These are phyloP conservation scores for Pestalotiopsis sp. DNA, from an alignment of 2,329 filamentous ascomycete genomes.

Conservation along the genomic window DNA sequence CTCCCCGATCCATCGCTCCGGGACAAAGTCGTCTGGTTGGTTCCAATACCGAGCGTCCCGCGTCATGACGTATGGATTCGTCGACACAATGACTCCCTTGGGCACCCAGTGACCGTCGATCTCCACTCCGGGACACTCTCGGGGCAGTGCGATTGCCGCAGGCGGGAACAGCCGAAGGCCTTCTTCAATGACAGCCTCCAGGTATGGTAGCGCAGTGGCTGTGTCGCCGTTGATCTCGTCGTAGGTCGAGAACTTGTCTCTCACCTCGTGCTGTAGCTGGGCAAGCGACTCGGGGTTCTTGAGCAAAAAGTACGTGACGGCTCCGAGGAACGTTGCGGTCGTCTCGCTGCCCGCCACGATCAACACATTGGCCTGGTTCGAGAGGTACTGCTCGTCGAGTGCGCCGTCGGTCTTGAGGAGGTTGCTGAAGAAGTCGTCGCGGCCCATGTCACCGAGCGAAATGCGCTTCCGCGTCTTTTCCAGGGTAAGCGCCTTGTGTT, in stretches of 20 bases:
- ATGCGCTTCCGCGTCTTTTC: slow-evolving; percentile 7
- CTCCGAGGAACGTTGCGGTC: slow-evolving; percentile 8
- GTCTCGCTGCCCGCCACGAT: slow-evolving; percentile 21
- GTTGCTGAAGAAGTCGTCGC: slow-evolving; percentile 9
- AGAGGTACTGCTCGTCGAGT: slow-evolving; percentile 24
- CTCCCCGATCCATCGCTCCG: slow-evolving; percentile 17
- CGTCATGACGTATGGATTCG: slow-evolving; percentile 38
- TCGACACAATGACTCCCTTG: slow-evolving; percentile 36
- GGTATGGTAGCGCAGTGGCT: slow-evolving; percentile 26
- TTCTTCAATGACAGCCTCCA: slow-evolving; percentile 34
- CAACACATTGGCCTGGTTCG: slow-evolving; percentile 21
- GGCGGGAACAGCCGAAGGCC: slow-evolving; percentile 34
- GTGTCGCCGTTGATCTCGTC: slow-evolving; percentile 17
- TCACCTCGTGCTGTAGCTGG: slow-evolving; percentile 9
- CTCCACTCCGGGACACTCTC: slow-evolving; percentile 26
- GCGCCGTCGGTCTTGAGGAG: neutral
- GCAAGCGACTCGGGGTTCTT: neutral
- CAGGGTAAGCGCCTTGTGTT: neutral
- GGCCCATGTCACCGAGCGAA: neutral
- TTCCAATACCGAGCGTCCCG: slow-evolving; percentile 12
- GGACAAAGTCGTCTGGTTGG: slow-evolving; percentile 16
- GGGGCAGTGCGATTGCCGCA: slow-evolving; percentile 29
- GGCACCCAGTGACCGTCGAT: slow-evolving; percentile 21
- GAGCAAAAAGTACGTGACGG: neutral
- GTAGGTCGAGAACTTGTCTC: neutral